A percentile compares a stretch with the other conserved stretches of the same genome.
These are phyloP conservation scores for Chaetoceros muelleri DNA, from an alignment of 108 stramenopile species.

Conservation along the genomic window DNA sequence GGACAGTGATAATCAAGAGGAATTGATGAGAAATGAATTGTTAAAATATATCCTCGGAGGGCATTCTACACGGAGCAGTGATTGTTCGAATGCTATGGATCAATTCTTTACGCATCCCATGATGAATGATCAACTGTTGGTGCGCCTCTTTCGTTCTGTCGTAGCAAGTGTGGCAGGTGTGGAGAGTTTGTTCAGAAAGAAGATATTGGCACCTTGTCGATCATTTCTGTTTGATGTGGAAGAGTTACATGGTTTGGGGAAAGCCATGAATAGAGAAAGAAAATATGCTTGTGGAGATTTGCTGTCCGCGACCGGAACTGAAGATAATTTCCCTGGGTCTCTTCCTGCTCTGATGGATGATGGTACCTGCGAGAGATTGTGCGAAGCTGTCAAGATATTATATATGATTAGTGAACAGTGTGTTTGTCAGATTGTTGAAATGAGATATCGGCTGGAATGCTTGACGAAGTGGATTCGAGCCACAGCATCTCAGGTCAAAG, in stretches of 20 bases:
- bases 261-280: not conserved
- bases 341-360: not conserved
- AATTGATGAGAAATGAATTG: conserved; percentile 16
- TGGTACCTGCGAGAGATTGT: not conserved
- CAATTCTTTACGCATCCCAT: conserved; percentile 72
- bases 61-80: conserved; percentile 30
- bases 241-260: conserved; percentile 49
- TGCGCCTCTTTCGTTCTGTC: conserved; percentile 39
- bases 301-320: not conserved
- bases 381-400: conserved; percentile 18
- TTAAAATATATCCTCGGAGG: conserved; percentile 64
- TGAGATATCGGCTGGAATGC: conserved; percentile 50
- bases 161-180: conserved; percentile 51
- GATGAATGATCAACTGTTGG: conserved; percentile 72
- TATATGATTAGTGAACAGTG: conserved; percentile 29
- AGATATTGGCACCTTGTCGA: conserved; percentile 40
- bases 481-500: conserved; percentile 62
- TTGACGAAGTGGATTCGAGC: conserved; percentile 58
- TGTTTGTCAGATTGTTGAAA: conserved; percentile 40
- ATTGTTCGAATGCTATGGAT: conserved; percentile 65
- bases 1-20: not conserved
- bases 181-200: conserved; percentile 38
- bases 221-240: conserved; percentile 44
- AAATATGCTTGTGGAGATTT: conserved; percentile 7
- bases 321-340: not conserved